Evolutionary conservation across 2,329 filamentous ascomycete genomes (phyloP), one percentile per base, ranked within the genome.

Genomic region (Fonsecaea nubica): DNA sequence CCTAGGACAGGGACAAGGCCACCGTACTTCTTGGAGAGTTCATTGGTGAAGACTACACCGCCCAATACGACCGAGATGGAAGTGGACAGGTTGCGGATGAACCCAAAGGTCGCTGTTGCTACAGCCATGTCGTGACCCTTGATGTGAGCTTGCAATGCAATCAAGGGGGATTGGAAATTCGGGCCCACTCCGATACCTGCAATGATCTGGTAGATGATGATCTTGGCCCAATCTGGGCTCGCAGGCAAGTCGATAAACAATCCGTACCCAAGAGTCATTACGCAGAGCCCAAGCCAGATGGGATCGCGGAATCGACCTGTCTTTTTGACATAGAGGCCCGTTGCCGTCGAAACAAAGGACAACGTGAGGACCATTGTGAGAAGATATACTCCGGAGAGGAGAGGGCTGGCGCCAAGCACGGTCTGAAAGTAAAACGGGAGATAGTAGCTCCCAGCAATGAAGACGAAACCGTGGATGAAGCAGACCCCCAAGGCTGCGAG

Each of bases 371-470:
- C 90, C 68, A 86, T 87, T 0, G 92, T 89, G 13, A 95, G 82
- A 15, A 92, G 77, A 74, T 92, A 92, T 57, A 93, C 87, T 58
- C 92, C 92, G 0, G 88, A 91, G 35, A 90, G 80, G 40, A 93
- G 85, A 0, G 92, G 89, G 0, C 85, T 83, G 1, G 87, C 87
- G 58, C 90, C 85, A 52, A 92, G 83, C 59, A 91, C 88, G 59
- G 89, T 86, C 78, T 96, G 92, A 79, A 93, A 94, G 81, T 96
- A 97, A 2, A 96, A 84, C 0, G 92, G 92, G 4, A 96, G 83
- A 80, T 91, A 96, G 82, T 94, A 96, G 68, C 86, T 87, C 35
- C 86, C 87, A 0, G 89, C 86, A 74, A 94, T 92, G 81, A 94
- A 94, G 70, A 90, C 87, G 71, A 89, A 86, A 53, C 89, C 89